Base-by-base conservation (phyloP, 208 protist species). In the Novymonas esmeraldas region DNA sequence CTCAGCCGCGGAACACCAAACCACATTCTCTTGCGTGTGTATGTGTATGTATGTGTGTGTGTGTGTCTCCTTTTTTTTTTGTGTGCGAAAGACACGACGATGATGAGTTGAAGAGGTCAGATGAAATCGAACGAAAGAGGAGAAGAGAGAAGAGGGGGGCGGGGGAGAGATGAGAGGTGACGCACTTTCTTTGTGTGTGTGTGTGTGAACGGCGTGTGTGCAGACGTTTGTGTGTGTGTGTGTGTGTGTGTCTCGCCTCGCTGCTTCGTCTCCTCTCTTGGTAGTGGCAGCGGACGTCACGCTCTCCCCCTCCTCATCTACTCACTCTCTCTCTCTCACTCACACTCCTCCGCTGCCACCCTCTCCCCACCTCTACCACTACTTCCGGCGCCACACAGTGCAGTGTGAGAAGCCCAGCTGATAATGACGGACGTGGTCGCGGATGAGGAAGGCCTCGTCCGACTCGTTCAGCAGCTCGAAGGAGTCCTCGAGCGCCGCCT, bases 391-490 rank as follows among this genome's bases (percentile, higher is more conserved):
- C 88, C 85, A 96, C 24, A 95, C 82, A 0, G 81, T 93, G 70
- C 86, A 94, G 77, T 97, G 85, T 0, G 86, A 79, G 38, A 96
- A 84, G 26, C 86, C 89, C 42, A 93, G 78, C 60, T 97, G 93
- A 71, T 95, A 95, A 46, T 94, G 94, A 7, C 92, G 78, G 26
- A 84, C 60, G 60, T 94, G 89, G 33, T 96, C 86, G 20, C 93
- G 87, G 64, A 97, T 96, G 24, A 97, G 70, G 61, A 97, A 97
- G 18, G 78, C 78, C 78, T 94, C 85, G 56, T 97, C 90, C 6
- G 59, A 74, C 44, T 89, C 82, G 29, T 34, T 70, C n/a, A 93
- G 76, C 4, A 95, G 68, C 22, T 95, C 88, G 71, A 96, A 91
- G 28, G 90, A 55, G 3, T 64, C 61, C 29, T n/a, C 28, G 24